Evolutionary conservation across 495 filamentous ascomycete species (phyloP), one percentile per base, ranked within the genome.

Genomic region (Antarctomyces pellizariae): DNA sequence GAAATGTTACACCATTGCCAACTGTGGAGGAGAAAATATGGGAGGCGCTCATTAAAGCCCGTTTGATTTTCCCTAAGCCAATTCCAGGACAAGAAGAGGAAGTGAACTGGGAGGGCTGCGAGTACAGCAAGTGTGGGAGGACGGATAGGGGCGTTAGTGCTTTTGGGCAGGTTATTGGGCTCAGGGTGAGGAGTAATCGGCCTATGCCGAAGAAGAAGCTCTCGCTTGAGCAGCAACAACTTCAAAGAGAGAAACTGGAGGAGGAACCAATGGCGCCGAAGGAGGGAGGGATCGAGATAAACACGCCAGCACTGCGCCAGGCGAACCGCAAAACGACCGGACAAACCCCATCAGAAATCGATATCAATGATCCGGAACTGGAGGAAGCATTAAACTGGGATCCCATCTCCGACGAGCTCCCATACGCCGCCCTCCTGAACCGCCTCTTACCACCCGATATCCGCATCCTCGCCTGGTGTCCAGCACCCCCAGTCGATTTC

Each of bases 111-210:
- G 64, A 75, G 17, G 68, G 68, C 0, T 76, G 61, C 41, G 72
- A 89, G 25, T 97, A 93, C 47, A 76, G 75, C 1, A 97, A 95
- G 45, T 90, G 84, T 39, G 86, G 86, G 1, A 56, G 86, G 29
- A 97, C 86, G 9, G 86, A 97, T 43, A 61, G 62, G 29, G 86
- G 86, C 13, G 86, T 97, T 16, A 91, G 79, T 52, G 80, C 86
- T 4, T 97, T 95, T 56, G 89, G 86, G 3, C 86, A 97, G 52
- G 86, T 97, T 29, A 67, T 95, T 45, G 69, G 63, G 4, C 48
- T 95, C 20, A 53, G 72, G 25, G 66, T 97, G 13, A 64, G 86
- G 38, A 90, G 78, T 49, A 70, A 70, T 29, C 50, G 67, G 30
- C 78, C 76, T 4, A 26, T 59, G 19, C 41, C 45, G 2, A 43